These are phyloP conservation scores for Ceratocystis eucalypticola DNA, from an alignment of 2,329 filamentous ascomycete species.

Conservation along the genomic window DNA sequence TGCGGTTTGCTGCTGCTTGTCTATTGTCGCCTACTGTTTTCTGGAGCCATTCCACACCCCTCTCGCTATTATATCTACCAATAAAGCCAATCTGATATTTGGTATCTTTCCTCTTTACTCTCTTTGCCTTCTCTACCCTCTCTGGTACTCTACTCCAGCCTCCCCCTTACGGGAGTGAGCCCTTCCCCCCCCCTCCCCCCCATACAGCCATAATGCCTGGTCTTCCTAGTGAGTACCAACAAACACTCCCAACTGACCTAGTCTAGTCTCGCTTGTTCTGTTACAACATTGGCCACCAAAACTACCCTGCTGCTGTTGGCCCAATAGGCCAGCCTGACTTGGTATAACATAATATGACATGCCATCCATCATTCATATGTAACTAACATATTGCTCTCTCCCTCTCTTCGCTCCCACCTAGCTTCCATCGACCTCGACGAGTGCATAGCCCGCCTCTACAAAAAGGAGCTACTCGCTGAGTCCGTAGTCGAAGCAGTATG, in stretches of 20 bases:
- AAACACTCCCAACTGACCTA: neutral
- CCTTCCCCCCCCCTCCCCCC: neutral
- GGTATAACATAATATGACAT: neutral
- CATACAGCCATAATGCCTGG: slow-evolving; percentile 14
- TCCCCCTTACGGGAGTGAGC: slow-evolving; percentile 1
- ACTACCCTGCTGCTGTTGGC: neutral
- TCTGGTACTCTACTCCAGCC: neutral
- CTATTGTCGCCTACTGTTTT: neutral
- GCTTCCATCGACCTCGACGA: slow-evolving; percentile 96
- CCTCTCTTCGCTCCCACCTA: slow-evolving; percentile 27
- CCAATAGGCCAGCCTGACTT: neutral
- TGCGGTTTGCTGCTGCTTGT: too few species aligned
- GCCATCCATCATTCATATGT: neutral
- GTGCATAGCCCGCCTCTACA: slow-evolving; percentile 93
- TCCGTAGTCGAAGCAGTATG: slow-evolving; percentile 98
- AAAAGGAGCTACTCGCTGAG: slow-evolving; percentile 91
- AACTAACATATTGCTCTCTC: neutral
- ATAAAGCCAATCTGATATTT: neutral
- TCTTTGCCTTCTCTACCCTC: neutral
- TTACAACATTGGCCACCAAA: neutral
- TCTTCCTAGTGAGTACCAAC: slow-evolving; percentile 16
- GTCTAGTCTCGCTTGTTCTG: neutral
- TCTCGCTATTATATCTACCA: neutral
- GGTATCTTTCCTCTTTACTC: neutral
- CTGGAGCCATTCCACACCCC: neutral